These are phyloP conservation scores for Citrus sp. DNA, from an alignment of 345 rosid genomes.

Conservation along the genomic window DNA sequence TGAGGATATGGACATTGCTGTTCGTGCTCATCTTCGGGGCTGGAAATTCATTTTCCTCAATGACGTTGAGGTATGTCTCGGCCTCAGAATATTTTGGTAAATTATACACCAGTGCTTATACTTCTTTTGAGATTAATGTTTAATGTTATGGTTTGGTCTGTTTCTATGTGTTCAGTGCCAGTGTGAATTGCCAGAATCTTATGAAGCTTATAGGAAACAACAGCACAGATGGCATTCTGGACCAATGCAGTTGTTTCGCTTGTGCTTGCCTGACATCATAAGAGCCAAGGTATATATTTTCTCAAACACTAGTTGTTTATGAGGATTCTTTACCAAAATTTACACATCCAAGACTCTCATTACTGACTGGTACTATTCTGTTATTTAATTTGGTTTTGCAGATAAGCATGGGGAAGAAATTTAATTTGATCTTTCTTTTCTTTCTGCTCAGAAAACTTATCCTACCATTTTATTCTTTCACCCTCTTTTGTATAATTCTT, in stretches of 20 bases:
- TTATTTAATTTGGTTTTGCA: slow-evolving; percentile 34
- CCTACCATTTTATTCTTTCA: slow-evolving; percentile 90
- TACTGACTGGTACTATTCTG: slow-evolving; percentile 9
- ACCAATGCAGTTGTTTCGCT: slow-evolving; percentile 94
- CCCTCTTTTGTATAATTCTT: slow-evolving; percentile 87
- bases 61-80: slow-evolving; percentile 69
- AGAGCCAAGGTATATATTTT: slow-evolving; percentile 55
- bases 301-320: not conserved
- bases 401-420: slow-evolving; percentile 80
- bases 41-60: slow-evolving; percentile 90
- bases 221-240: slow-evolving; percentile 99
- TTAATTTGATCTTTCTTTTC: slow-evolving; percentile 89
- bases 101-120: not conserved
- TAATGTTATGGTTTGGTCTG: not conserved
- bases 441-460: slow-evolving; percentile 81
- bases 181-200: slow-evolving; percentile 91
- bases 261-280: slow-evolving; percentile 73
- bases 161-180: slow-evolving; percentile 54
- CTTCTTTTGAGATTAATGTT: slow-evolving; percentile 1
- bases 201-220: slow-evolving; percentile 92
- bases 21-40: slow-evolving; percentile 90
- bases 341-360: not conserved
- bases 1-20: slow-evolving; percentile 98
- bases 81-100: not conserved
- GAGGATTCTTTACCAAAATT: not conserved